Evolutionary conservation across 2,329 filamentous ascomycete genomes (phyloP).

Genomic region (Metarhizium album): DNA sequence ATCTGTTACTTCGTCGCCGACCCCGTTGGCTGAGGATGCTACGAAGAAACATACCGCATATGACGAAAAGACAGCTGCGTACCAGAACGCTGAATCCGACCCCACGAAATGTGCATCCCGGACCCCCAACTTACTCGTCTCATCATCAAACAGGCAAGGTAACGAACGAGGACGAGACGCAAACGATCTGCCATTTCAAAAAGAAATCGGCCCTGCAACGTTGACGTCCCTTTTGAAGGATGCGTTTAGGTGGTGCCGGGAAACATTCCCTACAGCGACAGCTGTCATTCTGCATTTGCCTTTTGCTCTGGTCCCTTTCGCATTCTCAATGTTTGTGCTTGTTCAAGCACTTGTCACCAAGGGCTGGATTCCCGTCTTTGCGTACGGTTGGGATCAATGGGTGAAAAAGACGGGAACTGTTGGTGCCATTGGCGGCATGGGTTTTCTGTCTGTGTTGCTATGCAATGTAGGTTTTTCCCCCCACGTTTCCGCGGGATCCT

Average conservation of each 20-base stretch:
- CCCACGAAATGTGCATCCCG: background rate
- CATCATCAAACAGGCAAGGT: background rate
- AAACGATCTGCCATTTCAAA: constrained; percentile 5
- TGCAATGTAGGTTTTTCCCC: constrained; percentile 50
- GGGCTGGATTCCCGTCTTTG: constrained; percentile 65
- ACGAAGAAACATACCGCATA: background rate
- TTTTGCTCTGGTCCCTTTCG: constrained; percentile 58
- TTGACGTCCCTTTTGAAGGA: constrained; percentile 38
- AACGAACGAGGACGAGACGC: background rate
- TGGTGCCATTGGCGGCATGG: constrained; percentile 62
- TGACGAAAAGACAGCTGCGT: background rate
- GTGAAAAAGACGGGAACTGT: constrained; percentile 57
- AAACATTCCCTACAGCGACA: constrained; percentile 60
- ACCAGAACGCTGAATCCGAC: background rate
- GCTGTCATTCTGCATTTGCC: constrained; percentile 57
- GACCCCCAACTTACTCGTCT: background rate
- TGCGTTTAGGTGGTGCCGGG: constrained; percentile 47
- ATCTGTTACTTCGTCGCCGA: constrained; percentile 1
- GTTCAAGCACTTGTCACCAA: constrained; percentile 64
- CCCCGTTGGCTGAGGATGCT: background rate
- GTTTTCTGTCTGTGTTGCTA: constrained; percentile 57
- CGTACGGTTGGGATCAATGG: constrained; percentile 65
- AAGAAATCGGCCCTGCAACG: constrained; percentile 25
- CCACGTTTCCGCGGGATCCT: background rate
- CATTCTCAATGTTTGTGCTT: constrained; percentile 64